A percentile compares a stretch with the other conserved stretches of the same genome.
These are phyloP conservation scores for Monilinia aucupariae DNA, from an alignment of 2,329 filamentous ascomycete genomes.

Conservation along the genomic window DNA sequence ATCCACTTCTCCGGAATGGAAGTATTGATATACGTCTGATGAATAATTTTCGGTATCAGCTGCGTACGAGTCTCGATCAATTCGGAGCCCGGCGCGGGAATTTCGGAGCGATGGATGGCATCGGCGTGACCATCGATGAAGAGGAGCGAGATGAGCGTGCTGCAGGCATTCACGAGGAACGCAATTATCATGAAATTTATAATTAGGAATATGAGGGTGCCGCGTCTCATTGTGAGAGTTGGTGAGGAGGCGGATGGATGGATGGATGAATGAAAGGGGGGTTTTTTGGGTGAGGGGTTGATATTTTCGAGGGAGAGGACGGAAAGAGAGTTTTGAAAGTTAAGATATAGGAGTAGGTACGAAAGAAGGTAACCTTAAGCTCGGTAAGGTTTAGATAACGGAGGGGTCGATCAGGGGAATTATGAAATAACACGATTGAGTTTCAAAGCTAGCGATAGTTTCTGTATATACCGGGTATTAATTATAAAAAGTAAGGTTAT, in stretches of 20 bases:
- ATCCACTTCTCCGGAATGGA: constrained; percentile 62
- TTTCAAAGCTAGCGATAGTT: no score
- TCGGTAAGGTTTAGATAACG: neutral
- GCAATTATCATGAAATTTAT: constrained; percentile 58
- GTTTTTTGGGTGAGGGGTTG: neutral
- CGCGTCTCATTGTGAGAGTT: constrained; percentile 32
- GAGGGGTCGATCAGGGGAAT: neutral
- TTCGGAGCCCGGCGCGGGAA: constrained; percentile 59
- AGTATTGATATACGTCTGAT: constrained; percentile 69
- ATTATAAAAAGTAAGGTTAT: no score
- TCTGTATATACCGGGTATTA: no score
- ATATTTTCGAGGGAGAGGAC: neutral
- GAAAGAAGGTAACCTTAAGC: neutral
- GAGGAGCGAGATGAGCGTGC: constrained; percentile 65
- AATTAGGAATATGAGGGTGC: constrained; percentile 39
- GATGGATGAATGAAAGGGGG: neutral
- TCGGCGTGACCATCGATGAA: constrained; percentile 62
- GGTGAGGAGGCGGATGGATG: neutral
- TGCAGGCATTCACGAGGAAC: constrained; percentile 61
- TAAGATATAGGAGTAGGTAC: neutral
- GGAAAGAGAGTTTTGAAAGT: neutral
- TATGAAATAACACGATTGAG: no score
- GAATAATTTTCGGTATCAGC: constrained; percentile 70
- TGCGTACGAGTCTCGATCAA: constrained; percentile 50
- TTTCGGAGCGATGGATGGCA: constrained; percentile 60